Percentiles rank a stretch among this genome's conserved stretches.
Conservation (phyloP, 2,329 filamentous ascomycete genomes). For the Diaporthe velutina region DNA sequence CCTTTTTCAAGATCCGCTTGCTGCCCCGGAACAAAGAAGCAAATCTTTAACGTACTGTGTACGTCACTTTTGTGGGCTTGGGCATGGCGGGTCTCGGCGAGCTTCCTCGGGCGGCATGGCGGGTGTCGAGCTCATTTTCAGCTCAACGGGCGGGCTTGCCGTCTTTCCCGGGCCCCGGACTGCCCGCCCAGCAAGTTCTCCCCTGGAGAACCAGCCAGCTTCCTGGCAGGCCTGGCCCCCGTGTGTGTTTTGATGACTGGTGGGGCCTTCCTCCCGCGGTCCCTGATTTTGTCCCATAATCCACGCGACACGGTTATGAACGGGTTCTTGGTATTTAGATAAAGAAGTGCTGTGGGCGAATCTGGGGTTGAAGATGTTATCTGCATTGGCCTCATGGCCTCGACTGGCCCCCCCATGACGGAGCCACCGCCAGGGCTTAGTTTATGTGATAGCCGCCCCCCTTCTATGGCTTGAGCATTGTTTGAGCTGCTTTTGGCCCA, state of each 20-base stretch:
- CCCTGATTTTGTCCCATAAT: background rate
- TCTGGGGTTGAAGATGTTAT: background rate
- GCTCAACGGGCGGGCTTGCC: conserved; percentile 12
- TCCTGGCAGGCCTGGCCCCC: background rate
- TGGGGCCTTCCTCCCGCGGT: background rate
- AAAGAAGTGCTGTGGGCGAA: background rate
- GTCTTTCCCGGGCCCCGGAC: conserved; percentile 16
- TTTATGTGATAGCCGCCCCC: background rate
- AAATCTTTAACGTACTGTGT: background rate
- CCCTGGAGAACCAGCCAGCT: background rate
- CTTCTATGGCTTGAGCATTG: background rate
- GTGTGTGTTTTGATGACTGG: background rate
- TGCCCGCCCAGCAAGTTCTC: background rate
- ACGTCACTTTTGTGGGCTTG: conserved; percentile 13
- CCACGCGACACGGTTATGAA: background rate
- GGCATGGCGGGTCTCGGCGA: conserved; percentile 13
- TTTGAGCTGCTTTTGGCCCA: background rate
- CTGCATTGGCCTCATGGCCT: background rate
- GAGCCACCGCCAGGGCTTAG: background rate
- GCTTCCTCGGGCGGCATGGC: conserved; percentile 11
- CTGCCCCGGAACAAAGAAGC: background rate
- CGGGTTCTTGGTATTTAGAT: background rate
- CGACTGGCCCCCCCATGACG: background rate
- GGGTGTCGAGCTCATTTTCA: background rate
- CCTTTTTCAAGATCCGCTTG: background rate